phyloP scores from a whole-genome alignment of 371 early-diverging fungal species.

The Apophysomyces ossiformis region DNA sequence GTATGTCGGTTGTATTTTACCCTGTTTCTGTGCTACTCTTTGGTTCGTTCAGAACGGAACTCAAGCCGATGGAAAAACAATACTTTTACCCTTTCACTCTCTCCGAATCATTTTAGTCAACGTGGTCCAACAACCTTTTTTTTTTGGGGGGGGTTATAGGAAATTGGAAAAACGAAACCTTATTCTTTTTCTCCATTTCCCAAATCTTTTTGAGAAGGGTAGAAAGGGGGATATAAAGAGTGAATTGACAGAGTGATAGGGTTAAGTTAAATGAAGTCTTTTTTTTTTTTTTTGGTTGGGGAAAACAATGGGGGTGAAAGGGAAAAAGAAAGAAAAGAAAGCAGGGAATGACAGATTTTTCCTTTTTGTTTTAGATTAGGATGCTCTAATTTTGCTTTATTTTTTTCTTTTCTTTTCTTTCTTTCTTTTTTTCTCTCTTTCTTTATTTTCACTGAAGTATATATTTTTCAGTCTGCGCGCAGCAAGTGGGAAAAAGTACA shows the following conservation, averaged over 20 bases:
- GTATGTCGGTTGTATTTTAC: not conserved
- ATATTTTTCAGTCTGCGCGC: too few relatives aligned
- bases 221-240: too few relatives aligned
- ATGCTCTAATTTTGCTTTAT: not conserved
- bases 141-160: too few relatives aligned
- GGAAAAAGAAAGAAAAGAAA: constrained; percentile 1
- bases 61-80: constrained; percentile 2
- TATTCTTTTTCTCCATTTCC: not conserved
- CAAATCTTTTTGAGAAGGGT: too few relatives aligned
- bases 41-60: not conserved
- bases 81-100: not conserved
- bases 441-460: not conserved
- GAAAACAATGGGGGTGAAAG: too few relatives aligned
- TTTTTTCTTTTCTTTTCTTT: constrained; percentile 3
- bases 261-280: too few relatives aligned
- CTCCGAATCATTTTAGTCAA: too few relatives aligned
- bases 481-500: too few relatives aligned
- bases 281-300: too few relatives aligned
- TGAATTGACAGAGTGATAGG: too few relatives aligned
- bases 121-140: not conserved
- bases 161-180: not conserved
- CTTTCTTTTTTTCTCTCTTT: constrained; percentile 1
- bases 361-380: not conserved
- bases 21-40: too few relatives aligned
- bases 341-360: not conserved